Evolutionary conservation across 2,329 filamentous ascomycete species (phyloP), one percentile per base, ranked within the genome.

Genomic region (Amesomyces nigricolor): DNA sequence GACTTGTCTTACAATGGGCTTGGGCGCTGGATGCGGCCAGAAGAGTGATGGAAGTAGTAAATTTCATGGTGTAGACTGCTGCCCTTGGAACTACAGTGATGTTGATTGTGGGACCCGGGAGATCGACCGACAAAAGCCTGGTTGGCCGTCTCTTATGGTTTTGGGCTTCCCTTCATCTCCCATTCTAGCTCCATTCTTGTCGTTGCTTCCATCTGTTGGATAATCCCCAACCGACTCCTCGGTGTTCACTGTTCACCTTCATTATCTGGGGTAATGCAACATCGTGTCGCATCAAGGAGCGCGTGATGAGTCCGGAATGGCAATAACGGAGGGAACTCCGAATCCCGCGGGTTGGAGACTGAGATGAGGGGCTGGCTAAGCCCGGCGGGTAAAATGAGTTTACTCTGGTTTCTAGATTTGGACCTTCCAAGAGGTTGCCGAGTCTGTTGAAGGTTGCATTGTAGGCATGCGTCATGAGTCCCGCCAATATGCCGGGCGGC

Each of bases 1-100:
- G 19, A 56, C 59, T 56, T 32, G 62, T 19, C 17, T 19, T 19
- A 19, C 63, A 66, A 56, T 66, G 64, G 19, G 63, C 63, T 17
- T 64, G 58, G 16, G 57, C 61, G n/a, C 61, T 56, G 29, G 59
- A 58, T 13, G 57, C 62, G 9, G 58, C 57, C 51, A 64, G 56
- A 46, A 61, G 48, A 17, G 56, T 53, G 37, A 62, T 29, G n/a
- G 58, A 54, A 3, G 55, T 53, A 37, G 57, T 52, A 39, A 64
- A 10, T 57, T 67, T 64, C 65, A 67, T 67, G 16, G 46, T 62
- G 55, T 16, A 14, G 26, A 14, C 26, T 29, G 47, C 19, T 37
- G 40, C 4, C 40, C 16, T 13, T 13, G 16, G 40, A 43, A 11
- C 16, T 11, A 19, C 14, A 19, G 17, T 19, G 17, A 19, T 19